These are phyloP conservation scores for Mariannaea sp. DNA, from an alignment of 2,329 filamentous ascomycete genomes.

Conservation along the genomic window DNA sequence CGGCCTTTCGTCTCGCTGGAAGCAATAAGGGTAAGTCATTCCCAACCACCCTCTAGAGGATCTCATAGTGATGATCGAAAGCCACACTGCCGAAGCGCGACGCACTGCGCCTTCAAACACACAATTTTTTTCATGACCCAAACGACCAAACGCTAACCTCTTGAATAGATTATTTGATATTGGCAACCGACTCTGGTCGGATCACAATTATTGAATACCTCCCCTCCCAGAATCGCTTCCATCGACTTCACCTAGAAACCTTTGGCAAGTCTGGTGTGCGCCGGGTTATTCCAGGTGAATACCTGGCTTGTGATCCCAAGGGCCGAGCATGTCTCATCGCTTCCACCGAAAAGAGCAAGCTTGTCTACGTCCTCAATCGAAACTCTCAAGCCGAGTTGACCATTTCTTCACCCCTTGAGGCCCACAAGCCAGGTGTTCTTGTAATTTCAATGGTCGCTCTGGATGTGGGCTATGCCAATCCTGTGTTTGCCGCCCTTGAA, in stretches of 20 bases:
- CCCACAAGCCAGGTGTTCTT: conserved; percentile 88
- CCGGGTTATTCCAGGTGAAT: conserved; percentile 92
- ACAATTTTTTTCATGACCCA: conserved; percentile 39
- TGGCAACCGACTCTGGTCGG: conserved; percentile 93
- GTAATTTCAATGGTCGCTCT: conserved; percentile 87
- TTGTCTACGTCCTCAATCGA: conserved; percentile 97
- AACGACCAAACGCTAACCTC: conserved; percentile 35
- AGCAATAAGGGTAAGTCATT: conserved; percentile 89
- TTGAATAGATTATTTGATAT: conserved; percentile 85
- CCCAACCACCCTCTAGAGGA: conserved; percentile 49
- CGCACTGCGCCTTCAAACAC: conserved; percentile 22
- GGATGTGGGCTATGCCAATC: conserved; percentile 96
- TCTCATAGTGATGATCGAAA: conserved; percentile 69
- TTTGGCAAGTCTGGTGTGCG: conserved; percentile 97
- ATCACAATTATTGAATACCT: conserved; percentile 94
- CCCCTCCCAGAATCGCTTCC: conserved; percentile 83
- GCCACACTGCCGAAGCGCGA: conserved; percentile 36
- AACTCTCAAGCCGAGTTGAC: conserved; percentile 93
- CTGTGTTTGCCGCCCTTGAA: conserved; percentile 93
- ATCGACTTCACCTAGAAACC: conserved; percentile 90
- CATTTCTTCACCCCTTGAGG: conserved; percentile 95
- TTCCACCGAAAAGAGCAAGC: conserved; percentile 97
- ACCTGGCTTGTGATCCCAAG: conserved; percentile 93
- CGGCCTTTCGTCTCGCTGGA: conserved; percentile 88
- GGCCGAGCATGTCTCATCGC: conserved; percentile 94